A percentile compares a stretch with the other conserved stretches of the same genome.
Evolutionary conservation across 768 basidiomycete species (phyloP).

Genomic region (Naganishia kalamii): DNA sequence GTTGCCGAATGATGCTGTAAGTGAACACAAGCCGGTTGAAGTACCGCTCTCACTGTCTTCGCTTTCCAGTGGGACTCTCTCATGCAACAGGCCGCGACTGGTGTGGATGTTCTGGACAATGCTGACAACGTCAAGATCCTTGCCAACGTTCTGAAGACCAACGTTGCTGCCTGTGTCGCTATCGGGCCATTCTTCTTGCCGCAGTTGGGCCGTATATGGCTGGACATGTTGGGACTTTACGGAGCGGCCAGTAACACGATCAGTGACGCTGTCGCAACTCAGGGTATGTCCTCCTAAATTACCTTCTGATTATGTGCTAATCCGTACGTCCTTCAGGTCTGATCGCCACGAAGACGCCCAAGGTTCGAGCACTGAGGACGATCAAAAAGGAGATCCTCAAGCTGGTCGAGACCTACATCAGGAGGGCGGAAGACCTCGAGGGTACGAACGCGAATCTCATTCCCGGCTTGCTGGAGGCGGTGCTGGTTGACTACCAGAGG

Average conservation of each 20-base stretch:
- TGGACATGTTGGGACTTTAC: slow-evolving; percentile 97
- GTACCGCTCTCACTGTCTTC: background rate
- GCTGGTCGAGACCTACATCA: slow-evolving; percentile 95
- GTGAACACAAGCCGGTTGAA: slow-evolving; percentile 38
- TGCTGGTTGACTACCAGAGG: slow-evolving; percentile 92
- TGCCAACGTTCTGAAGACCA: slow-evolving; percentile 94
- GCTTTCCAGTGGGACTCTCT: slow-evolving; percentile 79
- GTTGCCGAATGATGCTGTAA: slow-evolving; percentile 86
- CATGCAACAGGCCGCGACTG: slow-evolving; percentile 90
- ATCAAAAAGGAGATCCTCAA: slow-evolving; percentile 98
- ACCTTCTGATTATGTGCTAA: background rate
- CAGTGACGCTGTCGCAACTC: slow-evolving; percentile 80
- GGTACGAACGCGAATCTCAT: slow-evolving; percentile 86
- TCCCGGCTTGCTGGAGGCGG: slow-evolving; percentile 89
- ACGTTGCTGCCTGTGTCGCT: slow-evolving; percentile 92
- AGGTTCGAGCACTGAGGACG: slow-evolving; percentile 84
- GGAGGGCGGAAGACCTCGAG: slow-evolving; percentile 93
- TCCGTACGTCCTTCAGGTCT: slow-evolving; percentile 53
- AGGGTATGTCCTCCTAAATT: slow-evolving; percentile 51
- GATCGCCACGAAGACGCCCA: slow-evolving; percentile 93
- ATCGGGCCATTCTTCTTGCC: slow-evolving; percentile 96
- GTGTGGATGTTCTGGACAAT: slow-evolving; percentile 82
- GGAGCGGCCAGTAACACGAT: slow-evolving; percentile 95
- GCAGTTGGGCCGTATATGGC: slow-evolving; percentile 90
- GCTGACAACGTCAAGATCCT: slow-evolving; percentile 93